phyloP scores from a whole-genome alignment of 208 protist genomes.

The Trypanosoma caninum region DNA sequence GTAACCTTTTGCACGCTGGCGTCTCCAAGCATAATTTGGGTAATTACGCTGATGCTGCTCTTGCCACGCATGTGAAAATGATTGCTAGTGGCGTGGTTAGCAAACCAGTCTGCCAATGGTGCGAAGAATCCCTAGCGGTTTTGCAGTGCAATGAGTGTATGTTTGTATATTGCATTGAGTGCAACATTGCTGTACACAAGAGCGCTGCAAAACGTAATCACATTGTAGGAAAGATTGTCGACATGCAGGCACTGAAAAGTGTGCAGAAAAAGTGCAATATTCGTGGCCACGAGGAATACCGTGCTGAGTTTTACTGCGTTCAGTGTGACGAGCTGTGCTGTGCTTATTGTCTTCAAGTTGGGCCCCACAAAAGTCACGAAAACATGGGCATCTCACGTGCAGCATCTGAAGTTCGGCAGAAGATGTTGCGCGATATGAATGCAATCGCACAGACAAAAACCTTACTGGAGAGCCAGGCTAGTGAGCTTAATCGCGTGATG shows the following conservation, averaged over 20 bases:
- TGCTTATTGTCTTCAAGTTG: slow-evolving; percentile 84
- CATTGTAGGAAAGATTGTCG: slow-evolving; percentile 27
- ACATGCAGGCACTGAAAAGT: slow-evolving; percentile 33
- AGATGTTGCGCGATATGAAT: slow-evolving; percentile 49
- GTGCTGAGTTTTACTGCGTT: slow-evolving; percentile 75
- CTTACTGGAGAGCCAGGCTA: slow-evolving; percentile 50
- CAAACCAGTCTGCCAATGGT: slow-evolving; percentile 73
- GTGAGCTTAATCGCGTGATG: slow-evolving; percentile 61
- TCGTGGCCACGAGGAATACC: slow-evolving; percentile 73
- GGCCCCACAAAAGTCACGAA: slow-evolving; percentile 64
- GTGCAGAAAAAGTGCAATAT: slow-evolving; percentile 45
- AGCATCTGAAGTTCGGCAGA: slow-evolving; percentile 54
- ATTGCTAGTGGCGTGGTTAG: slow-evolving; percentile 31
- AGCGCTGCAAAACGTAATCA: slow-evolving; percentile 68
- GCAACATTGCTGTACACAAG: slow-evolving; percentile 67
- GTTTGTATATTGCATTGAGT: slow-evolving; percentile 65
- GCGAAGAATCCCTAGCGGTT: slow-evolving; percentile 41
- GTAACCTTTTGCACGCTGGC: slow-evolving; percentile 30
- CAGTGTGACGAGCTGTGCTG: slow-evolving; percentile 75
- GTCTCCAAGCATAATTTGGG: slow-evolving; percentile 31
- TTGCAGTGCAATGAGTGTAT: slow-evolving; percentile 75
- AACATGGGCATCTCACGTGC: slow-evolving; percentile 41
- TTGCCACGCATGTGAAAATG: slow-evolving; percentile 44
- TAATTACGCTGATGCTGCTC: slow-evolving; percentile 32
- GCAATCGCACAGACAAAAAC: slow-evolving; percentile 38